Evolutionary conservation across 1,284 basidiomycete species (phyloP), one percentile per base, ranked within the genome.

Genomic region (Fomes fomentarius): DNA sequence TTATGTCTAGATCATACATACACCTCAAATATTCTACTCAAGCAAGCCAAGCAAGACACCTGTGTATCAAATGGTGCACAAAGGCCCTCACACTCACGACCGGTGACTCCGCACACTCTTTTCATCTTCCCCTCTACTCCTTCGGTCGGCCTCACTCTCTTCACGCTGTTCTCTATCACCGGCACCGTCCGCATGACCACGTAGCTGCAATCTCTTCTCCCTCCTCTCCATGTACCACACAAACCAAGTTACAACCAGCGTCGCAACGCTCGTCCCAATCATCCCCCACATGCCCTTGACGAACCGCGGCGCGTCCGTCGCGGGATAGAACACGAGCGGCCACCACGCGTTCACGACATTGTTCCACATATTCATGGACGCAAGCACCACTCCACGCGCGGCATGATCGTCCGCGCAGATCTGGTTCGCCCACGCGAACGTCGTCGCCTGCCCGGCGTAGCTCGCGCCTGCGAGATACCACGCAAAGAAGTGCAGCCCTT

Each of bases 301-400:
- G 66, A 88, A 87, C 28, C 72, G 71, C 14, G 85, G 85, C 14
- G 84, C 84, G 54, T 87, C 85, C 12, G 84, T 84, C 2, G 84
- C 83, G 21, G 78, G 79, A 66, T 87, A 87, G 67, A 88, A 83
- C 8, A 88, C 76, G 15, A 87, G 74, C 37, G 84, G 78, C 84
- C 84, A 87, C 83, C 84, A 87, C 5, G 84, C 84, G 64, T 88
- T 88, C 42, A 88, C 68, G 25, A 76, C 83, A 62, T 87, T 87
- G 70, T 83, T 87, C 81, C 84, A 86, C 84, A 86, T 86, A 63
- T 85, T 86, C 85, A 87, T 88, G 8, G 84, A 87, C 28, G 83
- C 85, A 26, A 87, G 74, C 15, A 89, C 85, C 42, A 89, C 74
- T 15, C 75, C 83, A 31, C 86, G 78, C 66, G 87, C 85, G 66